These are phyloP conservation scores for Spizellomyces punctatus DNA, from an alignment of 192 early-diverging fungal genomes.

Conservation along the genomic window DNA sequence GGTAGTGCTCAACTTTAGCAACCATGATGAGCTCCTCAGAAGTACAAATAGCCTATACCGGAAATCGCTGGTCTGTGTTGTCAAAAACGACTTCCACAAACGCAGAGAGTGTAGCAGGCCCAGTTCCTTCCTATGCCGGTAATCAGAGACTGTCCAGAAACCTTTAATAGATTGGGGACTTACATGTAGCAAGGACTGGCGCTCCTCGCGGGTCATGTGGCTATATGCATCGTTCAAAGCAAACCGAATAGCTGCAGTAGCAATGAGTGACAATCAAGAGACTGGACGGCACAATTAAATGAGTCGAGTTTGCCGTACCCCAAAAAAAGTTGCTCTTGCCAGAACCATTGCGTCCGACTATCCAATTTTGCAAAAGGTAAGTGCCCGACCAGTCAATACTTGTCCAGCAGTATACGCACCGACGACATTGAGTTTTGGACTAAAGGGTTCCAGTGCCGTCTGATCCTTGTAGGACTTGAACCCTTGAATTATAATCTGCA, in stretches of 20 bases:
- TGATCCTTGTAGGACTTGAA: conserved; percentile 99
- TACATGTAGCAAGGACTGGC: conserved; percentile 91
- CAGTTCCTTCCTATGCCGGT: conserved; percentile 75
- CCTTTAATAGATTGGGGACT: background rate
- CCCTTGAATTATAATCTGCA: conserved; percentile 90
- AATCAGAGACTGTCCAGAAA: background rate
- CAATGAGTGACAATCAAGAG: background rate
- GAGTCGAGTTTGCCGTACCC: conserved; percentile 50
- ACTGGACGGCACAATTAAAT: background rate
- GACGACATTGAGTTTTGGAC: conserved; percentile 92
- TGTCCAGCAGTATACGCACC: conserved; percentile 51
- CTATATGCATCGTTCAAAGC: conserved; percentile 95
- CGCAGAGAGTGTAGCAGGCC: conserved; percentile 90
- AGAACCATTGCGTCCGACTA: conserved; percentile 94
- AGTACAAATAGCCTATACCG: conserved; percentile 51
- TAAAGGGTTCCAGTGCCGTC: conserved; percentile 90
- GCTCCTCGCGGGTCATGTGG: conserved; percentile 89
- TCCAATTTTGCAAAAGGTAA: no score
- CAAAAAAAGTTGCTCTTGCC: conserved; percentile 99
- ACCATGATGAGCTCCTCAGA: conserved; percentile 6
- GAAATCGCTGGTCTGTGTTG: conserved; percentile 94
- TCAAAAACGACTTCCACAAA: conserved; percentile 97
- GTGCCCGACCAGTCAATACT: background rate
- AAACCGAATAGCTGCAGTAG: conserved; percentile 81
- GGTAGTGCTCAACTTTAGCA: conserved; percentile 9